phyloP scores from a whole-genome alignment of 2,329 filamentous ascomycete genomes.

The Aspergillus pseudoterreus region DNA sequence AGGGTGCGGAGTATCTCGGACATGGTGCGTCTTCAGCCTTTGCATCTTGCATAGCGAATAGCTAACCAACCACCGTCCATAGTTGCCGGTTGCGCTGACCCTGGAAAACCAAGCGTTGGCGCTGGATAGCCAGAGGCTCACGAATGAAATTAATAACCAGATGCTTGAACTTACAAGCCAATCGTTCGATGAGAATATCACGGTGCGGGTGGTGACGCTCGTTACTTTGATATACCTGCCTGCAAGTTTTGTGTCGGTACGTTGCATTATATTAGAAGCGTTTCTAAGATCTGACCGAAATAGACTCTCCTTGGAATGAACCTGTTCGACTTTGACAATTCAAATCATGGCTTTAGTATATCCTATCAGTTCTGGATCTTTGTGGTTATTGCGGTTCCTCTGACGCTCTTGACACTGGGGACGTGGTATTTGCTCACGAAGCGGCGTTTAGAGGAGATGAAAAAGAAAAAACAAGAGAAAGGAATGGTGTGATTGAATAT shows the following conservation, averaged over 20 bases:
- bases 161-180: slow-evolving; percentile 15
- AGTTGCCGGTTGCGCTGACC: slow-evolving; percentile 14
- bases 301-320: slow-evolving; percentile 22
- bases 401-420: slow-evolving; percentile 12
- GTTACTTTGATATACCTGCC: slow-evolving; percentile 30
- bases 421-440: slow-evolving; percentile 11
- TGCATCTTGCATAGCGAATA: background rate
- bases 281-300: background rate
- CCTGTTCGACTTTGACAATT: slow-evolving; percentile 14
- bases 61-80: background rate
- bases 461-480: background rate
- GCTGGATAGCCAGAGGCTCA: slow-evolving; percentile 9
- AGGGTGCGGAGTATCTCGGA: slow-evolving; percentile 15
- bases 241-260: slow-evolving; percentile 34
- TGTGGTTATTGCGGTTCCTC: slow-evolving; percentile 8
- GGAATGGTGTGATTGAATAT: too few relatives aligned
- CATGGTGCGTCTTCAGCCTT: slow-evolving; percentile 6
- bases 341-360: slow-evolving; percentile 5
- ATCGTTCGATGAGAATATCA: slow-evolving; percentile 23
- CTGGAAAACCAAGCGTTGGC: slow-evolving; percentile 12
- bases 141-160: slow-evolving; percentile 11
- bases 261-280: slow-evolving; percentile 1
- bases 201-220: slow-evolving; percentile 22
- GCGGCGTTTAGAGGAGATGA: background rate
- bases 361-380: slow-evolving; percentile 20